Conservation (phyloP, 495 filamentous ascomycete species). For the Podospora didyma region DNA sequence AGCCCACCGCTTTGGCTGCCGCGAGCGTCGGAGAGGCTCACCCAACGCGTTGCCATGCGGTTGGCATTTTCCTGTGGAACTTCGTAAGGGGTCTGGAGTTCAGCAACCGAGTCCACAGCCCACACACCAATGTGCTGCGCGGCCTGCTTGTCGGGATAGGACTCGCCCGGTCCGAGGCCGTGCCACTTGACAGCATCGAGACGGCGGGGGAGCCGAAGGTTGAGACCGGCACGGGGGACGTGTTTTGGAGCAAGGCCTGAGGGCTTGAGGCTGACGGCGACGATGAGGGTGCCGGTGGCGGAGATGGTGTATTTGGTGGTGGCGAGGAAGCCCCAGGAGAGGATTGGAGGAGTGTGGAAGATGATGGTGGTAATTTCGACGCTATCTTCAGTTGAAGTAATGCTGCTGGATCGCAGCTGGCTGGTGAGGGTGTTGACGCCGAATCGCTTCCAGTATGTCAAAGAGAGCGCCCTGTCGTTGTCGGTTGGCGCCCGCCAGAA, state of each 20-base stretch:
- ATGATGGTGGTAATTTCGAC: slow-evolving; percentile 34
- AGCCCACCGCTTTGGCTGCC: slow-evolving; percentile 2
- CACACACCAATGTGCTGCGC: slow-evolving; percentile 53
- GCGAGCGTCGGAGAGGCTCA: slow-evolving; percentile 22
- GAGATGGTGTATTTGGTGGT: slow-evolving; percentile 46
- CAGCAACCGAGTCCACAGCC: slow-evolving; percentile 31
- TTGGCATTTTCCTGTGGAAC: slow-evolving; percentile 63
- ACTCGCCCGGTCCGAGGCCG: slow-evolving; percentile 61
- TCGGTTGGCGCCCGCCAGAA: slow-evolving; percentile 51
- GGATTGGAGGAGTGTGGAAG: slow-evolving; percentile 45
- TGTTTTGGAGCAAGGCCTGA: slow-evolving; percentile 36
- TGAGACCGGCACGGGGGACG: slow-evolving; percentile 54
- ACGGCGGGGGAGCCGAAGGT: slow-evolving; percentile 37
- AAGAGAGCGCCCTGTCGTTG: slow-evolving; percentile 48
- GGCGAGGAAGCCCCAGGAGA: slow-evolving; percentile 53
- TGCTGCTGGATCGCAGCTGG: slow-evolving; percentile 39
- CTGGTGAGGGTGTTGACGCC: slow-evolving; percentile 33
- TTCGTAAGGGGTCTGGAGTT: slow-evolving; percentile 56
- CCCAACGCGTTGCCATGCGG: slow-evolving; percentile 47
- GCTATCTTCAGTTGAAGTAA: slow-evolving; percentile 26
- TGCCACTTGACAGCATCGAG: slow-evolving; percentile 48
- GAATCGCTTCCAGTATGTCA: slow-evolving; percentile 37
- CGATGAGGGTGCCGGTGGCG: slow-evolving; percentile 35
- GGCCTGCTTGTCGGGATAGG: slow-evolving; percentile 57
- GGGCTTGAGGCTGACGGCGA: slow-evolving; percentile 37